Conservation (phyloP, 495 filamentous ascomycete genomes). For the Extremus antarcticus region DNA sequence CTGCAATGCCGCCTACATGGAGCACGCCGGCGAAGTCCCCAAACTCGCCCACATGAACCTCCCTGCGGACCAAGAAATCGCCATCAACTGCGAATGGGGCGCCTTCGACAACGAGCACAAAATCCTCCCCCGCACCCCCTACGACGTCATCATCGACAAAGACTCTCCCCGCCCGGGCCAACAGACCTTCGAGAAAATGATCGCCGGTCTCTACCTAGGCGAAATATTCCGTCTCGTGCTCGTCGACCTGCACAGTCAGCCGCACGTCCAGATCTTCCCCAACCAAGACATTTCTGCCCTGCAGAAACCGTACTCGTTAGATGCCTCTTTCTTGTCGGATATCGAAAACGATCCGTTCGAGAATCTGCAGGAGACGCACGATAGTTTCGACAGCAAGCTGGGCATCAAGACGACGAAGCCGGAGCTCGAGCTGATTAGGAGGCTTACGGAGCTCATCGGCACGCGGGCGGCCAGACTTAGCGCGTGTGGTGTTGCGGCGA, state of each 20-base stretch:
- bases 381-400: conserved; percentile 65
- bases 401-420: conserved; percentile 53
- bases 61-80: conserved; percentile 80
- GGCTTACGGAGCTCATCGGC: conserved; percentile 84
- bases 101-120: conserved; percentile 96
- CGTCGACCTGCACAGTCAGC: conserved; percentile 71
- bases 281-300: conserved; percentile 70
- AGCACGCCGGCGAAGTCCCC: conserved; percentile 78
- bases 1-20: conserved; percentile 98
- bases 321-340: conserved; percentile 88
- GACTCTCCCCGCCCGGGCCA: conserved; percentile 91
- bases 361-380: conserved; percentile 76
- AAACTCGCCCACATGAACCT: conserved; percentile 91
- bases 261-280: conserved; percentile 66
- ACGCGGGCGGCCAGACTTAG: conserved; percentile 88
- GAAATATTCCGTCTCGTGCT: conserved; percentile 89
- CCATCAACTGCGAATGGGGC: conserved; percentile 98
- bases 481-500: conserved; percentile 86
- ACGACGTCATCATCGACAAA: conserved; percentile 78
- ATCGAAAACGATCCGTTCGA: conserved; percentile 93
- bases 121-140: conserved; percentile 77
- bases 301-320: conserved; percentile 71
- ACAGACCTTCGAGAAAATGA: conserved; percentile 97
- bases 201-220: conserved; percentile 88
- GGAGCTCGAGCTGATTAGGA: conserved; percentile 77